Evolutionary conservation across 495 filamentous ascomycete genomes (phyloP).

Genomic region (Trichodelitschia bisporula): DNA sequence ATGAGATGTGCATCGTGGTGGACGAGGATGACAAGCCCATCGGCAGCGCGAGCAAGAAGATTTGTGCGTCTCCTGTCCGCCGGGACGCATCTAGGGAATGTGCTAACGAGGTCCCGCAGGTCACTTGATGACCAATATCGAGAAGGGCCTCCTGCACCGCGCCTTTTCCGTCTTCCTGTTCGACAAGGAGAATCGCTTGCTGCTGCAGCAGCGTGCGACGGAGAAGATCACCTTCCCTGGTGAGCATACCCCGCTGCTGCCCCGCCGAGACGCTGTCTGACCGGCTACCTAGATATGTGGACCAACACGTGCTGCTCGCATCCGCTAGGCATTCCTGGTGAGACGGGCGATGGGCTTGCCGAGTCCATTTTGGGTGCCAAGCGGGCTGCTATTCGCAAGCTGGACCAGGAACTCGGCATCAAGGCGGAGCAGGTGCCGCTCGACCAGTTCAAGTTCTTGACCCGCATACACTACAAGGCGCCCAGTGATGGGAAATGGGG

Average conservation of each 20-base stretch:
- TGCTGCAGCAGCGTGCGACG: slow-evolving; percentile 82
- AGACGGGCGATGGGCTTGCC: slow-evolving; percentile 59
- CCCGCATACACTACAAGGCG: slow-evolving; percentile 92
- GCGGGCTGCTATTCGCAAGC: slow-evolving; percentile 73
- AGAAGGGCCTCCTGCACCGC: slow-evolving; percentile 81
- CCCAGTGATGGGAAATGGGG: slow-evolving; percentile 96
- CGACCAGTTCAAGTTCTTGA: slow-evolving; percentile 81
- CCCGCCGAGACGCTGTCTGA: not conserved
- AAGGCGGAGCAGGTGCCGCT: slow-evolving; percentile 72
- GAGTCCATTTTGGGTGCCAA: slow-evolving; percentile 66
- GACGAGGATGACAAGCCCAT: slow-evolving; percentile 86
- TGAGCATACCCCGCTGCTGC: not conserved
- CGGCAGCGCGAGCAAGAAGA: slow-evolving; percentile 94
- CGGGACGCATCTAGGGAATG: not conserved
- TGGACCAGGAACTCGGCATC: slow-evolving; percentile 88
- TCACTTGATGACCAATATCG: slow-evolving; percentile 96
- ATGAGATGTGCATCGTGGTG: slow-evolving; percentile 93
- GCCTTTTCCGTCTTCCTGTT: slow-evolving; percentile 98
- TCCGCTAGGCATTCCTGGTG: slow-evolving; percentile 69
- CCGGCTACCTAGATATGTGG: slow-evolving; percentile 78
- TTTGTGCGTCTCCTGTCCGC: slow-evolving; percentile 34
- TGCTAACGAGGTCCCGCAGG: slow-evolving; percentile 31
- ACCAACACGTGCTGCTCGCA: slow-evolving; percentile 99
- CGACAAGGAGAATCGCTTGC: slow-evolving; percentile 61
- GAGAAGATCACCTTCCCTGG: slow-evolving; percentile 96